phyloP scores from a whole-genome alignment of 805 yeast genomes.

The Saturnispora galanensis region DNA sequence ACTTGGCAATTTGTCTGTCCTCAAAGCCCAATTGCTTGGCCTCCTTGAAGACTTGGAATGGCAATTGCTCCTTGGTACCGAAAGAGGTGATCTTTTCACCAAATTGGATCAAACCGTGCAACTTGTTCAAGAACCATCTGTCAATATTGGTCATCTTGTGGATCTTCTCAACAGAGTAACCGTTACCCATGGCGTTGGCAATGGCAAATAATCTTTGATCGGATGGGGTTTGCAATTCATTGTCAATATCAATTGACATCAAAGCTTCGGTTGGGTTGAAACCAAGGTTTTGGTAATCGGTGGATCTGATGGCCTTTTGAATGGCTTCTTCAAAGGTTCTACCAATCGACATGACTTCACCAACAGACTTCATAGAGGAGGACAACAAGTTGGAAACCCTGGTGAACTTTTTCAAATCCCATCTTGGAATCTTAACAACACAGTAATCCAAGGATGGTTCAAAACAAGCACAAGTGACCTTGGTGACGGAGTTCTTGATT shows the following conservation, averaged over 20 bases:
- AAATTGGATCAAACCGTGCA: conserved; percentile 63
- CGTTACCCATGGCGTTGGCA: conserved; percentile 85
- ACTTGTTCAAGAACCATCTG: conserved; percentile 90
- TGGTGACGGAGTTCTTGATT: conserved; percentile 92
- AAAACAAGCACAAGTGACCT: conserved; percentile 90
- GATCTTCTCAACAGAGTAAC: conserved; percentile 85
- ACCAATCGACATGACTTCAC: conserved; percentile 99
- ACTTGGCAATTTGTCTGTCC: conserved; percentile 91
- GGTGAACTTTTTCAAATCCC: conserved; percentile 95
- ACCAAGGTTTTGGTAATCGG: conserved; percentile 93
- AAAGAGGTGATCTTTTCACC: conserved; percentile 51
- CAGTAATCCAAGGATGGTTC: conserved; percentile 96
- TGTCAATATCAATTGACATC: conserved; percentile 85
- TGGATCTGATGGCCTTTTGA: conserved; percentile 93
- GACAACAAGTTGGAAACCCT: conserved; percentile 92
- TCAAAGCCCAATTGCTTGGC: conserved; percentile 97
- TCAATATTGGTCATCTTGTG: conserved; percentile 89
- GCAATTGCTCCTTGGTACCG: conserved; percentile 51
- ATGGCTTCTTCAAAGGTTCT: conserved; percentile 96
- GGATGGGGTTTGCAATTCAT: conserved; percentile 92
- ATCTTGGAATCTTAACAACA: conserved; percentile 95
- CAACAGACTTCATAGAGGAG: conserved; percentile 96
- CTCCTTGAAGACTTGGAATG: conserved; percentile 54
- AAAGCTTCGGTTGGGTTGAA: conserved; percentile 78
- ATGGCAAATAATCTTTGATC: conserved; percentile 94